Conservation (phyloP, 257 asterid species). For the Solanum gandarillasii region DNA sequence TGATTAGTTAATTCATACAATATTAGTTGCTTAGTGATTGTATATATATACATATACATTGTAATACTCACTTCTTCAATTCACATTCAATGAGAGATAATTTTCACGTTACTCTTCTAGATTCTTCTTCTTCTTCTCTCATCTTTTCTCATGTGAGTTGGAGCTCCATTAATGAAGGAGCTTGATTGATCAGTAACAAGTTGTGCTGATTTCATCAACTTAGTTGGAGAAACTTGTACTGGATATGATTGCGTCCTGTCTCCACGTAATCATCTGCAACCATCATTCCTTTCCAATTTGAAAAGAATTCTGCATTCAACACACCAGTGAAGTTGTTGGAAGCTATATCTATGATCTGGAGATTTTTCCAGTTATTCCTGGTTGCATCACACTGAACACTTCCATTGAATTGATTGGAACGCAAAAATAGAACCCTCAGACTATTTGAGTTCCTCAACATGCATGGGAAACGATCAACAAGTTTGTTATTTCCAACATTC, state of each 20-base stretch:
- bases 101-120: too few relatives aligned
- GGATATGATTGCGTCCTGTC: slow-evolving; percentile 2
- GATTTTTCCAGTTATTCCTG: slow-evolving; percentile 4
- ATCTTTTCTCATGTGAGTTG: too few relatives aligned
- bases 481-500: slow-evolving; percentile 27
- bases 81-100: too few relatives aligned
- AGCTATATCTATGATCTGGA: slow-evolving; percentile 29
- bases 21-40: too few relatives aligned
- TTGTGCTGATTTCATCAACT: not conserved
- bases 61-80: too few relatives aligned
- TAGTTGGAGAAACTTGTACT: not conserved
- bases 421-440: slow-evolving; percentile 10
- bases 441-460: not conserved
- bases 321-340: too few relatives aligned
- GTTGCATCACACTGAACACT: slow-evolving; percentile 8
- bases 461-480: slow-evolving; percentile 33
- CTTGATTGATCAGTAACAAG: too few relatives aligned
- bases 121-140: too few relatives aligned
- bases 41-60: too few relatives aligned
- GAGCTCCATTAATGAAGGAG: too few relatives aligned
- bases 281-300: slow-evolving; percentile 19
- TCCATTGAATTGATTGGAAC: slow-evolving; percentile 12
- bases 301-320: not conserved
- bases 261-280: not conserved
- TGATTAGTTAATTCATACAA: too few relatives aligned